Evolutionary conservation across 2,329 filamentous ascomycete species (phyloP).

Genomic region (Penicillium sp.): DNA sequence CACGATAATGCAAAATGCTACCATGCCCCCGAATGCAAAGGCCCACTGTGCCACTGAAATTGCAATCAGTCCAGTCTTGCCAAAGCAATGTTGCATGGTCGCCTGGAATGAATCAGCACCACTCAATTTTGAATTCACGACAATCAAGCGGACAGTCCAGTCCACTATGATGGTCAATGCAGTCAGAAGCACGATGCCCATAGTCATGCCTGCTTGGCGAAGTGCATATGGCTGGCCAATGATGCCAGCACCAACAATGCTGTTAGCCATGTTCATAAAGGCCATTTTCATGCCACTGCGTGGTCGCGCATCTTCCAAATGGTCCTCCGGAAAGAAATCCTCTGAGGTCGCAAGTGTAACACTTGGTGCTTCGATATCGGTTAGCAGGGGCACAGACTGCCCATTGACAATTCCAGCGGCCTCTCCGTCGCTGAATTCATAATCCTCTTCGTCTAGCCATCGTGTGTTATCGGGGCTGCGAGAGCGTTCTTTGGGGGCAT

Average conservation of each 20-base stretch:
- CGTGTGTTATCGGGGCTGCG: conserved; percentile 26
- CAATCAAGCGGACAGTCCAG: conserved; percentile 96
- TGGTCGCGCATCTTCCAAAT: conserved; percentile 60
- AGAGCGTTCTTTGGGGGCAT: conserved; percentile 29
- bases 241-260: conserved; percentile 75
- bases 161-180: conserved; percentile 78
- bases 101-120: conserved; percentile 91
- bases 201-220: conserved; percentile 77
- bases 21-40: conserved; percentile 98
- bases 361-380: conserved; percentile 75
- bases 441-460: conserved; percentile 58
- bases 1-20: conserved; percentile 95
- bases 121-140: conserved; percentile 94
- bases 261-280: conserved; percentile 99
- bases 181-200: conserved; percentile 72
- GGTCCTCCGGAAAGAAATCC: conserved; percentile 52
- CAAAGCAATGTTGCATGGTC: conserved; percentile 94
- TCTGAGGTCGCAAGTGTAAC: conserved; percentile 62
- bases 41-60: conserved; percentile 93
- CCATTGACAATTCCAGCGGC: conserved; percentile 38
- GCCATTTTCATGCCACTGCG: conserved; percentile 81
- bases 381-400: conserved; percentile 64
- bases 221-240: conserved; percentile 94
- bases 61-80: conserved; percentile 76
- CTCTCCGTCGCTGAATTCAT: conserved; percentile 43